Evolutionary conservation across 1,284 basidiomycete species (phyloP).

Genomic region (Boletellus deceptivus): DNA sequence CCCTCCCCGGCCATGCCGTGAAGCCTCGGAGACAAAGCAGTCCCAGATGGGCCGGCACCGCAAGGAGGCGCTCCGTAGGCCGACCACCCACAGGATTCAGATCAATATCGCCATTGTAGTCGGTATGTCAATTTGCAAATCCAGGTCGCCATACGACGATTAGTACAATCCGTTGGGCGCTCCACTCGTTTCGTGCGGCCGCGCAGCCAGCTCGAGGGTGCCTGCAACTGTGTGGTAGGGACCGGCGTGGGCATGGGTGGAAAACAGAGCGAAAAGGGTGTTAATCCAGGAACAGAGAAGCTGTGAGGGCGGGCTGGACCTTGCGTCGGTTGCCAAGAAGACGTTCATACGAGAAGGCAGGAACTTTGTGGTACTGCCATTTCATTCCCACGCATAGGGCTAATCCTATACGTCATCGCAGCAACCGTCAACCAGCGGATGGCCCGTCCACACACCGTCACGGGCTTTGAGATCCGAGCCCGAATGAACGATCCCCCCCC

Average conservation of each 20-base stretch:
- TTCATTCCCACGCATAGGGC: conserved; percentile 3
- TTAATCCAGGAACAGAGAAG: background rate
- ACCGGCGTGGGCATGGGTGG: too few species aligned
- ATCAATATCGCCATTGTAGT: background rate
- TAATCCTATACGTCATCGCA: background rate
- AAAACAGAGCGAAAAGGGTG: background rate
- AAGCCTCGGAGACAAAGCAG: background rate
- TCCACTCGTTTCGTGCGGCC: background rate
- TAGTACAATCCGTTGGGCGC: background rate
- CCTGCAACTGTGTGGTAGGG: background rate
- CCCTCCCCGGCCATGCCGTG: background rate
- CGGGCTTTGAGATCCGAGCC: too few species aligned
- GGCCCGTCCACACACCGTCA: too few species aligned
- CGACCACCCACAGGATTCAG: background rate
- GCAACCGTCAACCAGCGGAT: too few species aligned
- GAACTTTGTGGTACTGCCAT: background rate
- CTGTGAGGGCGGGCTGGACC: background rate
- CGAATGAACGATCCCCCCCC: too few species aligned
- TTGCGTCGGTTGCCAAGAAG: background rate
- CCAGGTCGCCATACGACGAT: conserved; percentile 2
- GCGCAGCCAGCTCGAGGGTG: too few species aligned
- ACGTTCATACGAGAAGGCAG: background rate
- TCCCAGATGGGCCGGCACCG: conserved; percentile 2
- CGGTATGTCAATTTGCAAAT: background rate
- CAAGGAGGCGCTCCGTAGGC: background rate